Evolutionary conservation across 2,329 filamentous ascomycete genomes (phyloP), one percentile per base, ranked within the genome.

Genomic region (Talaromyces rugulosus): DNA sequence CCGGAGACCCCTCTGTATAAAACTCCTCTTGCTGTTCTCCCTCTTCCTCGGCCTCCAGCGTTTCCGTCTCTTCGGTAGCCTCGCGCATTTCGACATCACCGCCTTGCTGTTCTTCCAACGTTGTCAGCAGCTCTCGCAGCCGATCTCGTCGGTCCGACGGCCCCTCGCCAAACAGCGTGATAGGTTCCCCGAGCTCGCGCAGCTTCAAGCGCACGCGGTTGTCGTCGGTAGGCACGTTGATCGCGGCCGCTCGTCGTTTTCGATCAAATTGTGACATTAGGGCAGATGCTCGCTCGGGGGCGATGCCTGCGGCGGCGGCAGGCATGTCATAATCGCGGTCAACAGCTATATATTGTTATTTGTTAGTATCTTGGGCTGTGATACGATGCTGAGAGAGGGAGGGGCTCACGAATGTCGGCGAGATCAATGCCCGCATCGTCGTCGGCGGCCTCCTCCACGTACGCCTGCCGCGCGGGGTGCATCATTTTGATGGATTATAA

Each of bases 211-310:
- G 90, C 55, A 99, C 93, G 69, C 90, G 87, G 64, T 85, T 88
- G 80, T 99, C 95, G 74, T 97, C 93, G 60, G 96, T 99, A 0
- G 94, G 95, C 3, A 99, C 95, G 12, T 90, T 89, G 68, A 98
- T 91, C 11, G 90, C 89, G 18, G 92, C 92, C 11, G 92, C 93
- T 71, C 92, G 86, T 71, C 92, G 87, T 77, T 96, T 97, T 64
- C 94, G 90, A 70, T 92, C 90, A 76, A 99, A 95, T 74, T 98
- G 93, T 36, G 86, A 89, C 23, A 96, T 81, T 60, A 97, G 88
- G 14, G 91, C 91, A 2, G 91, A 93, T 3, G 92, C 92, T 74
- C 91, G 92, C 73, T 95, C 90, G 4, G 90, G 85, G 7, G 89
- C 85, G 53, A 89, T 87, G 54, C 90, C 90, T 23, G 85, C 83